A percentile compares a stretch with the other conserved stretches of the same genome.
phyloP scores from a whole-genome alignment of 352 stramenopile genomes.

The Pythium apleroticum region DNA sequence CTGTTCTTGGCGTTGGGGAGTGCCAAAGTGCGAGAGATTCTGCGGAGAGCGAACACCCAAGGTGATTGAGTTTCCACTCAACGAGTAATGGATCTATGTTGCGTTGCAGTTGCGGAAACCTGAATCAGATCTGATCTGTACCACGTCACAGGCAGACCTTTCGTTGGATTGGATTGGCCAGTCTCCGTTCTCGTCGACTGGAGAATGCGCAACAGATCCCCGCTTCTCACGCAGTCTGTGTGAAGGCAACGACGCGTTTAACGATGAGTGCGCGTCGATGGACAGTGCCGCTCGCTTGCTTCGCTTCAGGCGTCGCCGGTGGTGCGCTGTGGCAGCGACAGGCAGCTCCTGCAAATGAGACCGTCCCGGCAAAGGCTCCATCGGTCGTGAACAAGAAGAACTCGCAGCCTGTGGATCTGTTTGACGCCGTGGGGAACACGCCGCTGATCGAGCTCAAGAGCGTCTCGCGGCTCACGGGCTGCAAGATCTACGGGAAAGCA shows the following conservation, averaged over 20 bases:
- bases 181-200: neutral
- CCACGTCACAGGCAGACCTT: no score
- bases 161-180: neutral
- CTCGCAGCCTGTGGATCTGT: constrained; percentile 52
- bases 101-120: no score
- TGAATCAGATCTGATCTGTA: no score
- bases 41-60: no score
- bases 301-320: constrained; percentile 24
- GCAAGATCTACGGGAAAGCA: constrained; percentile 77
- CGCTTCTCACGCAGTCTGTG: no score
- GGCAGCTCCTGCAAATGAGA: neutral
- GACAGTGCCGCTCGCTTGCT: constrained; percentile 22
- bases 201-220: neutral
- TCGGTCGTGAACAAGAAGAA: neutral
- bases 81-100: no score
- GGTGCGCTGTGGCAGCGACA: constrained; percentile 12
- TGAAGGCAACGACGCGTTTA: no score
- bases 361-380: no score
- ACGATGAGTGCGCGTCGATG: constrained; percentile 7
- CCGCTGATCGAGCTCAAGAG: constrained; percentile 67
- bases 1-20: no score
- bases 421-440: constrained; percentile 76
- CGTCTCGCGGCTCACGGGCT: constrained; percentile 63
- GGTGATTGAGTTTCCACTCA: no score
- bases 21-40: no score